phyloP scores from a whole-genome alignment of 768 basidiomycete species.

The Calocybe cyanea region DNA sequence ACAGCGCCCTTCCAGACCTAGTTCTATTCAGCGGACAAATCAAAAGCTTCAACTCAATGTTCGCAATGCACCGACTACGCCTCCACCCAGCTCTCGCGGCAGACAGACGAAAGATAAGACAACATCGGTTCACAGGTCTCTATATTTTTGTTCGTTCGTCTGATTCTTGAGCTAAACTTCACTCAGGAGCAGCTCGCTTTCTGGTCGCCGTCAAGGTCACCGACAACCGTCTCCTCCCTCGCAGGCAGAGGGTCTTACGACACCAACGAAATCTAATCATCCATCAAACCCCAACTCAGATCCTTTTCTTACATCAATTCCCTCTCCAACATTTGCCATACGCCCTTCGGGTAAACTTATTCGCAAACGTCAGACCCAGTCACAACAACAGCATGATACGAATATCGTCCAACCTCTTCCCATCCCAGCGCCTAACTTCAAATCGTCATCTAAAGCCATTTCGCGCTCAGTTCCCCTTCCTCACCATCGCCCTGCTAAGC shows the following conservation, averaged over 20 bases:
- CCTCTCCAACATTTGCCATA: slow-evolving; percentile 38
- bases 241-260: slow-evolving; percentile 60
- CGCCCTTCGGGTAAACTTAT: slow-evolving; percentile 56
- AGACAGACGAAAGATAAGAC: slow-evolving; percentile 26
- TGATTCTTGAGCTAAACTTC: no score
- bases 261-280: slow-evolving; percentile 41
- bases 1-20: slow-evolving; percentile 24
- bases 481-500: slow-evolving; percentile 26
- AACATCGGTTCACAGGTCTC: slow-evolving; percentile 20
- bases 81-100: slow-evolving; percentile 27
- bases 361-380: slow-evolving; percentile 46
- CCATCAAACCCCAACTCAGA: slow-evolving; percentile 25
- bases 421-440: slow-evolving; percentile 8
- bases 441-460: slow-evolving; percentile 22
- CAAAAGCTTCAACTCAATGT: slow-evolving; percentile 20
- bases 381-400: neutral
- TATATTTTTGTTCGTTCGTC: no score
- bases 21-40: slow-evolving; percentile 24
- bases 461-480: slow-evolving; percentile 52
- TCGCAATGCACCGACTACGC: slow-evolving; percentile 25
- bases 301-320: slow-evolving; percentile 18
- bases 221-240: slow-evolving; percentile 71
- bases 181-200: slow-evolving; percentile 8
- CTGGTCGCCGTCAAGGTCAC: slow-evolving; percentile 37
- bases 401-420: slow-evolving; percentile 12